Evolutionary conservation across 2,329 filamentous ascomycete species (phyloP).

Genomic region (Endoconidiophora laricicola): DNA sequence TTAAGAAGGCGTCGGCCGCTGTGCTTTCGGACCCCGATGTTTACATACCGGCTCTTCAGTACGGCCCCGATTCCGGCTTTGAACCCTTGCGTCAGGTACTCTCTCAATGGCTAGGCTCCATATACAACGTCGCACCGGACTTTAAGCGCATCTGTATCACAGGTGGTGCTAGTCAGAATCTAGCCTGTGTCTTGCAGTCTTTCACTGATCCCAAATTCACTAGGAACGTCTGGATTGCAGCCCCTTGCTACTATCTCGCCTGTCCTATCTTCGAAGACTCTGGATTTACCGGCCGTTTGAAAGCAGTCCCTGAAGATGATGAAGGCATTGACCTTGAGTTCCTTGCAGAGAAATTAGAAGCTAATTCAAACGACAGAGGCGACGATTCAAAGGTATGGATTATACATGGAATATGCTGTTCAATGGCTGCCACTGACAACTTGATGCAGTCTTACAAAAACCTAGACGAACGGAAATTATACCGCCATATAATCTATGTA

Average conservation of each 20-base stretch:
- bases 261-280: conserved; percentile 74
- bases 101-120: conserved; percentile 46
- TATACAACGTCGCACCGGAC: conserved; percentile 18
- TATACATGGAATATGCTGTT: no score
- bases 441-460: conserved; percentile 34
- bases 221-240: conserved; percentile 59
- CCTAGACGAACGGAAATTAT: conserved; percentile 52
- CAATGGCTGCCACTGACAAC: not conserved
- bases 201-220: conserved; percentile 69
- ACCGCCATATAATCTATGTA: conserved; percentile 73
- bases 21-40: conserved; percentile 44
- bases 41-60: conserved; percentile 50
- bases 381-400: not conserved
- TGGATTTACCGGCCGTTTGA: conserved; percentile 50
- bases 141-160: conserved; percentile 58
- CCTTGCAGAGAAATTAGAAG: conserved; percentile 19
- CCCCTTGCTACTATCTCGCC: conserved; percentile 71
- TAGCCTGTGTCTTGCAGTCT: conserved; percentile 60
- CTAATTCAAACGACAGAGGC: conserved; percentile 15
- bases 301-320: conserved; percentile 58
- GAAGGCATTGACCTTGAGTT: conserved; percentile 55
- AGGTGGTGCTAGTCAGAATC: conserved; percentile 69
- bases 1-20: conserved; percentile 42
- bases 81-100: conserved; percentile 50
- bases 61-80: conserved; percentile 65